Evolutionary conservation across 2,329 filamentous ascomycete genomes (phyloP).

Genomic region (Aspergillus sp.): DNA sequence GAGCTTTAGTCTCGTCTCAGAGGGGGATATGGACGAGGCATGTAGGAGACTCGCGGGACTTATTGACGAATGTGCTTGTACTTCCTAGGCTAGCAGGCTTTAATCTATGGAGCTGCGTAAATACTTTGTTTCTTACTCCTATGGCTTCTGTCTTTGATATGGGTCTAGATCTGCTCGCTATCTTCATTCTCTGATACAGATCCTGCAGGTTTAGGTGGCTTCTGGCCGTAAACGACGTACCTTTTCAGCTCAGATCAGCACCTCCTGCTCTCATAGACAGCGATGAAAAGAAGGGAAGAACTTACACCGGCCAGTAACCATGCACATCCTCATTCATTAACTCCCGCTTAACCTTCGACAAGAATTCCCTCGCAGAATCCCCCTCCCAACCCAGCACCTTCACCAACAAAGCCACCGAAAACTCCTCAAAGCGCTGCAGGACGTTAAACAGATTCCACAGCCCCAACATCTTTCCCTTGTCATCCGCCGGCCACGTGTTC

Average conservation of each 20-base stretch:
- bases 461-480: not conserved
- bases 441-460: constrained; percentile 3
- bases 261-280: too few species aligned
- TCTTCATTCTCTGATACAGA: not conserved
- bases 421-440: not conserved
- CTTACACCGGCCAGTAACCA: constrained; percentile 5
- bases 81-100: not conserved
- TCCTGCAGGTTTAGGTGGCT: not conserved
- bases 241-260: not conserved
- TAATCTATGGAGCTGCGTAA: not conserved
- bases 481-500: not conserved
- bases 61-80: not conserved
- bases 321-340: not conserved
- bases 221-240: constrained; percentile 5
- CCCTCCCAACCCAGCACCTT: constrained; percentile 2
- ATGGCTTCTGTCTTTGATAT: not conserved
- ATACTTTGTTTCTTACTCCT: not conserved
- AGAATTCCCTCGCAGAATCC: not conserved
- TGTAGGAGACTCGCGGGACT: constrained; percentile 2
- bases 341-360: not conserved
- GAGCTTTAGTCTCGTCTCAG: constrained; percentile 6
- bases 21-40: constrained; percentile 1
- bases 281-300: not conserved
- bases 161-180: too few species aligned
- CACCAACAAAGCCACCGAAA: not conserved